A percentile compares a stretch with the other conserved stretches of the same genome.
Evolutionary conservation across 257 asterid species (phyloP).

Genomic region (Linderniella brevidens): DNA sequence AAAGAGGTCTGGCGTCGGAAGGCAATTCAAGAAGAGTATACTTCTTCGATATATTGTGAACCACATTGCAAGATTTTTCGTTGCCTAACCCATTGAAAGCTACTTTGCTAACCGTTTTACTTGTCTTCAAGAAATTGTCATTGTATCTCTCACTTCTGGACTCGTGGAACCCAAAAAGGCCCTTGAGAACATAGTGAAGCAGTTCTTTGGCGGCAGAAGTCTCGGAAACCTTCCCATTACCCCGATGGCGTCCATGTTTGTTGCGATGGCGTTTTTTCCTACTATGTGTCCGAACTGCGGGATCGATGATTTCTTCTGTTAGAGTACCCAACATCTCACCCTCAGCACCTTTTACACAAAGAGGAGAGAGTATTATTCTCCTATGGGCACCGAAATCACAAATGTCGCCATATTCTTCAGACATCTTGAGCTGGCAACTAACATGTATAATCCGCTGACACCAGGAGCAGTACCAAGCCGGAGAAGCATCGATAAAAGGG

Average conservation of each 20-base stretch:
- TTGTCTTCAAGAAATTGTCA: conserved; percentile 14
- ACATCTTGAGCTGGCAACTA: conserved; percentile 68
- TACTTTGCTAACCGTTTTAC: conserved; percentile 21
- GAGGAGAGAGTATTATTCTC: conserved; percentile 72
- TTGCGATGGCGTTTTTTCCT: conserved; percentile 48
- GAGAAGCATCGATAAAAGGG: conserved; percentile 73
- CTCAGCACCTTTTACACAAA: conserved; percentile 48
- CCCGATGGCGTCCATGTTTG: conserved; percentile 33
- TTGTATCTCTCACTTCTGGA: conserved; percentile 22
- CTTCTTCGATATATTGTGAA: conserved; percentile 30
- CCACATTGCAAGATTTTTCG: conserved; percentile 23
- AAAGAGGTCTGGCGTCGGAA: conserved; percentile 67
- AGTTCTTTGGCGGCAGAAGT: conserved; percentile 25
- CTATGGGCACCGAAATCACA: conserved; percentile 73
- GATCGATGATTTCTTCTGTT: conserved; percentile 29
- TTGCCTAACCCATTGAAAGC: conserved; percentile 15
- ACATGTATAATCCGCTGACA: conserved; percentile 75
- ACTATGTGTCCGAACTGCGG: conserved; percentile 36
- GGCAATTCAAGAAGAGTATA: conserved; percentile 46
- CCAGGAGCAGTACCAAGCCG: conserved; percentile 87
- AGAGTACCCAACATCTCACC: conserved; percentile 31
- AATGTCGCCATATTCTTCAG: conserved; percentile 55
- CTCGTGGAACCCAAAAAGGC: conserved; percentile 27
- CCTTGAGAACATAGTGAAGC: conserved; percentile 32
- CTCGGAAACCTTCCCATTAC: conserved; percentile 30